Percentiles rank a stretch among this genome's conserved stretches.
These are phyloP conservation scores for Hura crepitans DNA, from an alignment of 441 rosid genomes.

Conservation along the genomic window DNA sequence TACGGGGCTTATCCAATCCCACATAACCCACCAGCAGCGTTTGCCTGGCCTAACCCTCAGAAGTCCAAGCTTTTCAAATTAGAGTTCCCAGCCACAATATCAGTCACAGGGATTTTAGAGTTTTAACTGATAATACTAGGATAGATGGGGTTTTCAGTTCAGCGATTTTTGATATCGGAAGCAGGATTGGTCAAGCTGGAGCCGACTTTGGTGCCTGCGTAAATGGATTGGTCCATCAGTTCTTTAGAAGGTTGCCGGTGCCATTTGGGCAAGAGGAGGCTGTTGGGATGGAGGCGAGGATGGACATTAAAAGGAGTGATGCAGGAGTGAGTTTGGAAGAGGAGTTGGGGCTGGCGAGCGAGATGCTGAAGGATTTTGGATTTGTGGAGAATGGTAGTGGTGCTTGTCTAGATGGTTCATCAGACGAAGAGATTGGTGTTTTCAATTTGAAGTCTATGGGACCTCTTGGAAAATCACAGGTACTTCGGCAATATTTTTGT, in stretches of 20 bases:
- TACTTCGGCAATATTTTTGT: constrained; percentile 21
- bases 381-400: constrained; percentile 31
- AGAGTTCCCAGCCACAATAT: constrained; percentile 51
- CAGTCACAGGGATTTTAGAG: constrained; percentile 39
- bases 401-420: constrained; percentile 15
- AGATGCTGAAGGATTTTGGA: constrained; percentile 41
- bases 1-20: constrained; percentile 73
- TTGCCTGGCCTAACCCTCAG: constrained; percentile 68
- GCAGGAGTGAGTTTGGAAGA: constrained; percentile 25
- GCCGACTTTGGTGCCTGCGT: constrained; percentile 69
- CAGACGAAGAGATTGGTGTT: constrained; percentile 48
- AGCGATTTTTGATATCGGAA: constrained; percentile 67
- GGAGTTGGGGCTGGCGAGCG: constrained; percentile 44
- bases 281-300: constrained; percentile 26
- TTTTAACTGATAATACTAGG: constrained; percentile 37
- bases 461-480: constrained; percentile 64
- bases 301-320: constrained; percentile 19
- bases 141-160: constrained; percentile 64
- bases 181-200: constrained; percentile 77
- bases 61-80: constrained; percentile 61
- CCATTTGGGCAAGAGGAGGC: constrained; percentile 56
- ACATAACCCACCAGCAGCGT: constrained; percentile 55
- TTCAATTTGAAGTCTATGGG: constrained; percentile 50
- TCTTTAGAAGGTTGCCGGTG: constrained; percentile 60
- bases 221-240: constrained; percentile 75